Evolutionary conservation across 306 rosid species (phyloP).

Genomic region (Citrullus amarus): DNA sequence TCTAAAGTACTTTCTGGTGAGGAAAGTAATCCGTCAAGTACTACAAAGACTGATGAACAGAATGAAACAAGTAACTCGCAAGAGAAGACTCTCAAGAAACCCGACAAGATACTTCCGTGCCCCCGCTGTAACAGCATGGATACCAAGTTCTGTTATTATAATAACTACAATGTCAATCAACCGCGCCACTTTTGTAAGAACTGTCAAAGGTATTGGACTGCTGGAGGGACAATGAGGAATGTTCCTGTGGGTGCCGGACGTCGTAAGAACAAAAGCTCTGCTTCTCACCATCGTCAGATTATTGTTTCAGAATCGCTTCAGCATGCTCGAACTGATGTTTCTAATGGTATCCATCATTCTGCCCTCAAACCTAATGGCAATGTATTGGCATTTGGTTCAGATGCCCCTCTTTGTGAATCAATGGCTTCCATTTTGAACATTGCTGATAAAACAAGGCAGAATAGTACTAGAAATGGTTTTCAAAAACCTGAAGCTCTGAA

Average conservation of each 20-base stretch:
- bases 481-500: slow-evolving; percentile 22
- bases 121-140: slow-evolving; percentile 50
- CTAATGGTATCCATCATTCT: slow-evolving; percentile 19
- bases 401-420: slow-evolving; percentile 32
- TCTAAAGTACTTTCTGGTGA: slow-evolving; percentile 21
- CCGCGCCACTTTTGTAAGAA: slow-evolving; percentile 46
- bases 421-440: slow-evolving; percentile 36
- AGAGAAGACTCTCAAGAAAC: slow-evolving; percentile 39
- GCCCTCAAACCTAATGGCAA: slow-evolving; percentile 20
- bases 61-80: slow-evolving; percentile 26
- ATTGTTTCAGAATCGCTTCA: slow-evolving; percentile 28
- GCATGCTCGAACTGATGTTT: slow-evolving; percentile 17
- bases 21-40: slow-evolving; percentile 13
- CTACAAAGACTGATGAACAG: slow-evolving; percentile 29
- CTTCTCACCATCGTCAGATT: slow-evolving; percentile 34
- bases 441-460: slow-evolving; percentile 22
- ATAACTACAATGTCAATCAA: slow-evolving; percentile 41
- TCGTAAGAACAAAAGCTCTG: slow-evolving; percentile 39
- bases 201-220: slow-evolving; percentile 51
- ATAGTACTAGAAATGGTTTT: slow-evolving; percentile 19
- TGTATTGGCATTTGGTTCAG: slow-evolving; percentile 31
- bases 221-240: slow-evolving; percentile 48
- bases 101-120: slow-evolving; percentile 42
- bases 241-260: slow-evolving; percentile 52
- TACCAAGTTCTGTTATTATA: slow-evolving; percentile 47